These are phyloP conservation scores for Ustilago cynodontis DNA, from an alignment of 1,284 basidiomycete genomes.

Conservation along the genomic window DNA sequence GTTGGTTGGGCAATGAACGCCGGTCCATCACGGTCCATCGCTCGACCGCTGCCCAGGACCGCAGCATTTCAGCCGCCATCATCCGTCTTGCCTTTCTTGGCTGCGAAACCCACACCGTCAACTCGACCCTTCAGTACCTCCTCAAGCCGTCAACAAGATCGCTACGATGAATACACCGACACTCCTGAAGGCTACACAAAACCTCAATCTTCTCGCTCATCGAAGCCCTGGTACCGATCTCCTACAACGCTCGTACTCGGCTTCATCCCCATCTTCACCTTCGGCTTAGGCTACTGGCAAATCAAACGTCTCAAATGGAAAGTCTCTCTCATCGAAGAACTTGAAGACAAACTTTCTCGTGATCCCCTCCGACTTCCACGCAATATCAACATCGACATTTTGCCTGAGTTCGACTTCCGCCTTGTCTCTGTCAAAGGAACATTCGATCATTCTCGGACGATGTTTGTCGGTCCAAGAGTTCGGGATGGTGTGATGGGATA, in stretches of 20 bases:
- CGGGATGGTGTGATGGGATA: slow-evolving; percentile 88
- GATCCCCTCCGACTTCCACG: slow-evolving; percentile 84
- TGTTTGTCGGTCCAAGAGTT: slow-evolving; percentile 87
- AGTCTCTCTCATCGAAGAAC: slow-evolving; percentile 89
- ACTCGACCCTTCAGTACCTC: slow-evolving; percentile 12
- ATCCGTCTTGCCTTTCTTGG: background rate
- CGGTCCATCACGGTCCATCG: slow-evolving; percentile 12
- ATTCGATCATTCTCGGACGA: slow-evolving; percentile 76
- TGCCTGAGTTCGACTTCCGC: slow-evolving; percentile 62
- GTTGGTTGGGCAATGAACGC: background rate
- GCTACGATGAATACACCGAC: slow-evolving; percentile 27
- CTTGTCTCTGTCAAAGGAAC: slow-evolving; percentile 55
- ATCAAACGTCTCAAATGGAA: slow-evolving; percentile 92
- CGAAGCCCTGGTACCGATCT: slow-evolving; percentile 59
- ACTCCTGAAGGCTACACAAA: slow-evolving; percentile 37
- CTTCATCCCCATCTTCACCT: slow-evolving; percentile 88
- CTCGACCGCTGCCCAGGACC: background rate
- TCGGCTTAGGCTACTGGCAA: slow-evolving; percentile 95
- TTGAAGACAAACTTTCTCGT: slow-evolving; percentile 88
- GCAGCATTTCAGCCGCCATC: background rate
- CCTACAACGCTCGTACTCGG: slow-evolving; percentile 77
- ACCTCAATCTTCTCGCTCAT: slow-evolving; percentile 16
- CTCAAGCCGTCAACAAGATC: background rate
- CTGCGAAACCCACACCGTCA: background rate
- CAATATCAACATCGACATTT: slow-evolving; percentile 77